A percentile compares a stretch with the other conserved stretches of the same genome.
Conservation (phyloP, 371 early-diverging fungal species). For the Haplosporangium sp. region DNA sequence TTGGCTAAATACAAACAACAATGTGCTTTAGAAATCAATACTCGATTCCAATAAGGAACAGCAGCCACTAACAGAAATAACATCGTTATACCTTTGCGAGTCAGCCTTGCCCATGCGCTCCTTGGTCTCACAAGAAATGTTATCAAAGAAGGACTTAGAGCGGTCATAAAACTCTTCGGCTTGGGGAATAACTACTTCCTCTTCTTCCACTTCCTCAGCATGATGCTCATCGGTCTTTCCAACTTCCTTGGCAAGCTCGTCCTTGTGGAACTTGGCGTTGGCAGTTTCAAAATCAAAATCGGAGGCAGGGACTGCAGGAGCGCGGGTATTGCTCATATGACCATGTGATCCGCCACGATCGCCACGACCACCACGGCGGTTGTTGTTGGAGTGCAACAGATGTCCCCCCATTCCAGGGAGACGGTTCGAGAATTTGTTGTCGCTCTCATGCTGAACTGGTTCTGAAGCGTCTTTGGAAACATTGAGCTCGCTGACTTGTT, state of each 20-base stretch:
- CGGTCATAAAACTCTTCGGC: constrained; percentile 77
- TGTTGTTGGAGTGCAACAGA: constrained; percentile 55
- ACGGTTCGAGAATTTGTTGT: constrained; percentile 38
- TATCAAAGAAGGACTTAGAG: constrained; percentile 92
- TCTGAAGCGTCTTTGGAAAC: constrained; percentile 51
- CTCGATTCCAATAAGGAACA: neutral
- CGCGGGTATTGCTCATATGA: constrained; percentile 43
- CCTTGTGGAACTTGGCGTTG: constrained; percentile 94
- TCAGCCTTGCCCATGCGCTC: constrained; percentile 75
- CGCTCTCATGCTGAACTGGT: constrained; percentile 25
- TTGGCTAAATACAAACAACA: constrained; percentile 25
- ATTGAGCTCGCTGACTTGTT: constrained; percentile 68
- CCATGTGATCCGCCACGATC: constrained; percentile 56
- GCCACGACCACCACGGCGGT: constrained; percentile 61
- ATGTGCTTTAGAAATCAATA: neutral
- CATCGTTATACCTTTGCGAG: constrained; percentile 19
- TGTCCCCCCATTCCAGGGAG: constrained; percentile 61
- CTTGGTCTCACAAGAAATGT: constrained; percentile 96
- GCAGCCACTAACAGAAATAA: constrained; percentile 4
- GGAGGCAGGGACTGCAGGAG: constrained; percentile 77
- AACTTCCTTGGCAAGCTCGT: constrained; percentile 78
- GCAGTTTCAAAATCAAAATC: constrained; percentile 96
- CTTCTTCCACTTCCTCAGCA: constrained; percentile 60
- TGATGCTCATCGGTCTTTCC: constrained; percentile 34
- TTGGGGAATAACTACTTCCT: constrained; percentile 62